Conservation (phyloP, 2,329 filamentous ascomycete genomes). For the Neofusicoccum laricinum region DNA sequence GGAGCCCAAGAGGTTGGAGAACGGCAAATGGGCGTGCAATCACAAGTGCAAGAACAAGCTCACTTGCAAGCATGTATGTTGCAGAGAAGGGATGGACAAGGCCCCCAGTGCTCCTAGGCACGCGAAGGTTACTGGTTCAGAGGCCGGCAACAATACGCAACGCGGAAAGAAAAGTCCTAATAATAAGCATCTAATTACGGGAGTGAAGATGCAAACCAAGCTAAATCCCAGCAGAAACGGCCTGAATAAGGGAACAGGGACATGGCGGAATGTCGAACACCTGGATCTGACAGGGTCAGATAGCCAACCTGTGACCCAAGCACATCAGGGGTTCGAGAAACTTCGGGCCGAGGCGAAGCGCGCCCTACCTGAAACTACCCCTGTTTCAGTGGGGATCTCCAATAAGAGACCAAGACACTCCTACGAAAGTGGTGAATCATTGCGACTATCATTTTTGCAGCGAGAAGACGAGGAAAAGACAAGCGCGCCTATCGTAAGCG, state of each 20-base stretch:
- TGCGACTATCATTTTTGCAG: constrained; percentile 8
- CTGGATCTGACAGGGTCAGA: constrained; percentile 10
- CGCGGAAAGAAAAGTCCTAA: constrained; percentile 1
- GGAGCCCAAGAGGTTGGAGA: constrained; percentile 56
- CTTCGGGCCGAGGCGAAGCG: constrained; percentile 11
- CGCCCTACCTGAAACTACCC: constrained; percentile 7
- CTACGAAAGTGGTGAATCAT: constrained; percentile 5
- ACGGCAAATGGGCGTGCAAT: constrained; percentile 72
- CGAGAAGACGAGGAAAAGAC: neutral
- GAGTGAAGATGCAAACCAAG: neutral
- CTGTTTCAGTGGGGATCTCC: constrained; percentile 9
- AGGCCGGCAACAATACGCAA: constrained; percentile 11
- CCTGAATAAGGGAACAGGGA: neutral
- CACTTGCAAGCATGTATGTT: constrained; percentile 70
- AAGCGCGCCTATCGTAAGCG: neutral
- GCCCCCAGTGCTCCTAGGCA: constrained; percentile 45
- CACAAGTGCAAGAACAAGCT: constrained; percentile 64
- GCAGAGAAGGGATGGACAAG: constrained; percentile 67
- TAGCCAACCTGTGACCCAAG: constrained; percentile 8
- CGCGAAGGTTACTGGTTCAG: neutral
- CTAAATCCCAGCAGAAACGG: neutral
- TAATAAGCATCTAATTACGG: constrained; percentile 11
- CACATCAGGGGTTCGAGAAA: constrained; percentile 10
- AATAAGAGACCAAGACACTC: constrained; percentile 13
- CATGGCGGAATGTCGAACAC: constrained; percentile 9